phyloP scores from a whole-genome alignment of 768 basidiomycete species.

The Fistulinella prunicolor region DNA sequence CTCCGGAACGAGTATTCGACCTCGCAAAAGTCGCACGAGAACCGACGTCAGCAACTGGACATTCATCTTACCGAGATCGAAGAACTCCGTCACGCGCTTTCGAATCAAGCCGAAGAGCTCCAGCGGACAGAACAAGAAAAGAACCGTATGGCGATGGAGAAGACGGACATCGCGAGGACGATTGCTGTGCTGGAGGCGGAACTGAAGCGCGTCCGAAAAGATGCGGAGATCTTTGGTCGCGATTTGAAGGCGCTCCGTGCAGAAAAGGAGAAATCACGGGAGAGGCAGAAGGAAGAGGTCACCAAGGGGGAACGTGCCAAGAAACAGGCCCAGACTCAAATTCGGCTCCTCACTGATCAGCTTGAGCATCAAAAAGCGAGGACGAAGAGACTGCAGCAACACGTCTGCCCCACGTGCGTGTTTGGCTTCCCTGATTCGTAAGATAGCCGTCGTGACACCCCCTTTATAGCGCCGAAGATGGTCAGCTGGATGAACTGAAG shows the following conservation, averaged over 20 bases:
- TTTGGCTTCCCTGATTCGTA: background rate
- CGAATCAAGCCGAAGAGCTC: constrained; percentile 58
- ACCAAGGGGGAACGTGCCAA: constrained; percentile 56
- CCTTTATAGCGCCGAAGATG: constrained; percentile 43
- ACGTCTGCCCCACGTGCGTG: constrained; percentile 61
- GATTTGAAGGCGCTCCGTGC: constrained; percentile 66
- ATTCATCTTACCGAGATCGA: constrained; percentile 69
- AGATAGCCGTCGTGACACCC: background rate
- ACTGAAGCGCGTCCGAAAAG: constrained; percentile 66
- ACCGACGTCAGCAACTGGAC: constrained; percentile 71
- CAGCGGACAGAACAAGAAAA: constrained; percentile 64
- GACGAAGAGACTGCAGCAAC: constrained; percentile 41
- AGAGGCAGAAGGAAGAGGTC: constrained; percentile 53
- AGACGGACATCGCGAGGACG: constrained; percentile 59
- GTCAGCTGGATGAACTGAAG: constrained; percentile 52
- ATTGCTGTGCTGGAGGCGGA: constrained; percentile 72
- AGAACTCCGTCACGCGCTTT: constrained; percentile 66
- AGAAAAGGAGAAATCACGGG: constrained; percentile 65
- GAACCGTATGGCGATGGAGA: constrained; percentile 57
- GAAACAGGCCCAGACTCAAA: constrained; percentile 66
- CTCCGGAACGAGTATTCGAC: constrained; percentile 59
- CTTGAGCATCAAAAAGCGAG: constrained; percentile 50
- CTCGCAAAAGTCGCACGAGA: constrained; percentile 66
- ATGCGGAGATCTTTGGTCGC: constrained; percentile 74
- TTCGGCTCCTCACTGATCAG: constrained; percentile 64